Evolutionary conservation across 164 flowering plant species (phyloP), one percentile per base, ranked within the genome.

Genomic region (Piper betle): DNA sequence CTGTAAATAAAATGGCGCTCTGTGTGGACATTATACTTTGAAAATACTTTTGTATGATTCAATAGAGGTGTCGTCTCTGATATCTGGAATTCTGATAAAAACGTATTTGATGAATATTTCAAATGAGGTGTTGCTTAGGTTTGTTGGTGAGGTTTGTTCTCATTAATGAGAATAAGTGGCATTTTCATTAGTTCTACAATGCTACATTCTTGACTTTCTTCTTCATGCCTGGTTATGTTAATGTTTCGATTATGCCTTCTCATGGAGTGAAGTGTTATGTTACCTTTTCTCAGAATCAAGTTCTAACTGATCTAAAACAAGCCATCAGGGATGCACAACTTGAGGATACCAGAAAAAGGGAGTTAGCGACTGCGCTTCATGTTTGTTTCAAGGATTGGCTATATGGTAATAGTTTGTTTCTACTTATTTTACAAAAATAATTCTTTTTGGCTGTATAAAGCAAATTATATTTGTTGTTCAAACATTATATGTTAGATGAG

Each of bases 351-450:
- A 73, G 80, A 66, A 91, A 91, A 69, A 79, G 87, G 33, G 99
- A 94, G 72, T 63, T 94, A 53, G 81, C 96, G 6, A 69, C 69
- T 77, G 97, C 96, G 5, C 78, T 94, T 60, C 99, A 94, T 69
- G 72, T 80, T 12, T 79, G 77, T 74, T 94, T 94, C 71, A 94
- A 85, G 68, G 99, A 94, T 62, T 94, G 99, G 99, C 72, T 94
- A 64, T 87, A 88, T 69, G 87, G 99, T 94, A 91, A 70, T 65
- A 39, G 9, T 64, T 25, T 33, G 50, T 46, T 46, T 46, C 50
- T 10, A 15, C 15, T 53, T 41, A 11, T 39, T 19, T 39, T 65
- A 37, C 53, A 62, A 18, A 18, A 50, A 37, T 58, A 25, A 25
- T 25, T 25, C 33, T 25, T 58, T 12, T 39, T 25, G 33, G 33